A percentile compares a stretch with the other conserved stretches of the same genome.
phyloP scores from a whole-genome alignment of 805 yeast genomes.

The Metschnikowia bowlesiae region DNA sequence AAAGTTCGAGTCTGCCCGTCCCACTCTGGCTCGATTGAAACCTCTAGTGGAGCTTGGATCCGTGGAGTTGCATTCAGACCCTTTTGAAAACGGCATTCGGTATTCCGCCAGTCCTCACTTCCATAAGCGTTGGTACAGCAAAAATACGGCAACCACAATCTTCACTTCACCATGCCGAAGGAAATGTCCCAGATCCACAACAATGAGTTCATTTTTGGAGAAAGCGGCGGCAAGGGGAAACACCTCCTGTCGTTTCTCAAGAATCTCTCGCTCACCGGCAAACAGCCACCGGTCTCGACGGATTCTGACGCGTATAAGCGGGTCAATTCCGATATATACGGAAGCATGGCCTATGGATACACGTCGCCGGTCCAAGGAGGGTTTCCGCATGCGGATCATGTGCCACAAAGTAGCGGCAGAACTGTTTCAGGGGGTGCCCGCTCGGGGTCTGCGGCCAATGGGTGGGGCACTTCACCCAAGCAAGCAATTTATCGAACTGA shows the following conservation, averaged over 20 bases:
- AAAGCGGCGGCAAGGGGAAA: slow-evolving; percentile 64
- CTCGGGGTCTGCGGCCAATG: neutral
- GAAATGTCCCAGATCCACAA: slow-evolving; percentile 43
- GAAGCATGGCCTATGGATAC: slow-evolving; percentile 29
- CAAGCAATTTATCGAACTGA: neutral
- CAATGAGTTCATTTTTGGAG: slow-evolving; percentile 63
- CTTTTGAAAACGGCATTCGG: too few species aligned
- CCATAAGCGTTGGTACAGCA: too few species aligned
- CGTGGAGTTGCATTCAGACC: too few species aligned
- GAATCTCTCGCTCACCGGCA: slow-evolving; percentile 38
- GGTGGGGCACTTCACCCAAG: slow-evolving; percentile 1
- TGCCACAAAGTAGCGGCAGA: neutral
- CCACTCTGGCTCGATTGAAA: neutral
- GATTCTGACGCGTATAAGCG: slow-evolving; percentile 15
- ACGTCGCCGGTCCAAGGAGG: slow-evolving; percentile 17
- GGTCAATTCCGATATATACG: slow-evolving; percentile 36
- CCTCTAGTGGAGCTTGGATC: neutral
- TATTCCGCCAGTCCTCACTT: too few species aligned
- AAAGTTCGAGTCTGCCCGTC: too few species aligned
- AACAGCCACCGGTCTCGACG: slow-evolving; percentile 9
- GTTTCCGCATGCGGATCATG: neutral
- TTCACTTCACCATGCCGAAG: slow-evolving; percentile 29
- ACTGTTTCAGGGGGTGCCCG: neutral
- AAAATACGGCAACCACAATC: too few species aligned
- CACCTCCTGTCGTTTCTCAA: slow-evolving; percentile 49